Evolutionary conservation across 345 rosid species (phyloP).

Genomic region (Populus nigra): DNA sequence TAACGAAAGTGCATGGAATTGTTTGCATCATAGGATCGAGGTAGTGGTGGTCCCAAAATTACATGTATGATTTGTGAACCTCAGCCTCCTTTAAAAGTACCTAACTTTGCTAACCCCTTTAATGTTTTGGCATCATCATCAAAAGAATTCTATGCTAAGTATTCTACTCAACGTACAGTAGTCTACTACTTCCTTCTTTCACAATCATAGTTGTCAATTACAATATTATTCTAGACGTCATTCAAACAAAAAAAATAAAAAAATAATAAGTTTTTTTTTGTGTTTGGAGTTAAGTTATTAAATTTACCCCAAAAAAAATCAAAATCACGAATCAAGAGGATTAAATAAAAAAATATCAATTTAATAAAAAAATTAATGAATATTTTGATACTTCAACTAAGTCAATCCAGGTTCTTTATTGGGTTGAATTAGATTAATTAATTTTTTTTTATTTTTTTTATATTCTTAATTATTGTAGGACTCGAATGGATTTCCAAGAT

Average conservation of each 20-base stretch:
- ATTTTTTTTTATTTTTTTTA: too few relatives aligned
- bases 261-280: not conserved
- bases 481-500: too few relatives aligned
- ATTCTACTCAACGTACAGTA: not conserved
- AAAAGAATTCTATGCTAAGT: not conserved
- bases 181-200: not conserved
- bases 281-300: too few relatives aligned
- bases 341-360: too few relatives aligned
- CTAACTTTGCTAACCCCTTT: not conserved
- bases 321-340: fast-evolving
- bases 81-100: not conserved
- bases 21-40: not conserved
- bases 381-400: too few relatives aligned
- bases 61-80: not conserved
- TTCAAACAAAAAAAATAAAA: not conserved
- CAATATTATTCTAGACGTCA: not conserved
- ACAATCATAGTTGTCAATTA: not conserved
- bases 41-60: not conserved
- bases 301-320: fast-evolving
- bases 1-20: not conserved
- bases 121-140: not conserved
- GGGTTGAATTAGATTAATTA: too few relatives aligned
- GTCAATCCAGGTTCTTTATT: fast-evolving
- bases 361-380: too few relatives aligned
- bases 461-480: too few relatives aligned